Conservation (phyloP, 2,329 filamentous ascomycete species). For the Verticillium dahliae region DNA sequence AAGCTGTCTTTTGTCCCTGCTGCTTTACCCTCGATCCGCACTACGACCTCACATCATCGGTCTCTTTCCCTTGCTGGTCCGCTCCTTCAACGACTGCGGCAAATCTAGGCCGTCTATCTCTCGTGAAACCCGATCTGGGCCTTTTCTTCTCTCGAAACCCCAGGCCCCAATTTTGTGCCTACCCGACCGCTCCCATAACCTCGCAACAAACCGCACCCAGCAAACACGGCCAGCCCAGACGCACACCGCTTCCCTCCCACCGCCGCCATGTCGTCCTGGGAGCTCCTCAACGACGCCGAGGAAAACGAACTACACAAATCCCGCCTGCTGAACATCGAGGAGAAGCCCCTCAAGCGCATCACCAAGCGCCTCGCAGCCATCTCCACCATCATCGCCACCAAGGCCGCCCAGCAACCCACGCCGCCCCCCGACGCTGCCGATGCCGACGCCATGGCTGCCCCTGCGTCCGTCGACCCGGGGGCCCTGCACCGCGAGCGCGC, state of each 20-base stretch:
- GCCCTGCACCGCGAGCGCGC: slow-evolving; percentile 48
- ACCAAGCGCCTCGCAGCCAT: slow-evolving; percentile 68
- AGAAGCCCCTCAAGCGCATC: slow-evolving; percentile 85
- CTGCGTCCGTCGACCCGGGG: slow-evolving; percentile 18
- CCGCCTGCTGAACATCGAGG: slow-evolving; percentile 83
- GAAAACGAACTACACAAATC: slow-evolving; percentile 82
- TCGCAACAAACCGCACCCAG: neutral
- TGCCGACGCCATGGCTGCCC: slow-evolving; percentile 6
- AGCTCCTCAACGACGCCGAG: slow-evolving; percentile 65
- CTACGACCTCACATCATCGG: neutral
- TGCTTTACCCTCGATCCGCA: neutral
- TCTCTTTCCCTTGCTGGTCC: neutral
- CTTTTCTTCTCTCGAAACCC: neutral
- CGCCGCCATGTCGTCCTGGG: slow-evolving; percentile 43
- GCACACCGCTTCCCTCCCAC: too few relatives aligned
- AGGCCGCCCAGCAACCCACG: slow-evolving; percentile 51
- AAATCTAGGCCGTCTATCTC: too few relatives aligned
- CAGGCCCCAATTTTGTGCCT: neutral
- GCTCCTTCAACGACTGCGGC: too few relatives aligned
- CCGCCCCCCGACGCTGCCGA: slow-evolving; percentile 53
- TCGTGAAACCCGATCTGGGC: too few relatives aligned
- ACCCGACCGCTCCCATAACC: neutral
- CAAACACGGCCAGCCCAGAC: neutral
- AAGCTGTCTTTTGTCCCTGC: neutral
- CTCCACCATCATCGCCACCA: slow-evolving; percentile 33